Evolutionary conservation across 768 basidiomycete genomes (phyloP), one percentile per base, ranked within the genome.

Genomic region (Collybia nuda): DNA sequence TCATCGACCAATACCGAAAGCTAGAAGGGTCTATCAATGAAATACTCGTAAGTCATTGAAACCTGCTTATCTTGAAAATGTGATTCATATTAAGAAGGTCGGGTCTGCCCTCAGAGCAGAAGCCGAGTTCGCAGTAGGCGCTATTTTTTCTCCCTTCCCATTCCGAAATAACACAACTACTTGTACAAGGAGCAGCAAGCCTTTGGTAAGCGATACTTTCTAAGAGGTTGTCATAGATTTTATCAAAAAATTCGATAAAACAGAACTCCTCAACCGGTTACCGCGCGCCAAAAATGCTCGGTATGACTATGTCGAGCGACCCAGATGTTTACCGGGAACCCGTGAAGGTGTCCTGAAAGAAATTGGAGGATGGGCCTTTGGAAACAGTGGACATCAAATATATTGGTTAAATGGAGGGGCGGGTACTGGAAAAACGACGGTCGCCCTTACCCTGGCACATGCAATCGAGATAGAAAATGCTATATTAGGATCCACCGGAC

Each of bases 371-470:
- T 65, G 64, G 64, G 49, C 54, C 11, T 40, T 50, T 19, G 40
- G 57, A 32, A 38, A 57, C 14, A 21, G 41, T 2, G 48, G 26
- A 4, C 56, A 44, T 21, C 54, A 50, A 22, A 56, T 65, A 15
- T 64, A 56, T 44, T 61, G 60, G 60, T 42, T 65, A 15, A 61
- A 59, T 28, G 62, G 63, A 15, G 51, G 53, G 12, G 62, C 59
- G 3, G 59, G 61, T 8, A 60, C 59, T 0, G 64, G 64, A 12
- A 64, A 65, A 46, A 59, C 61, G 1, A 61, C 61, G 2, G 62
- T 65, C 21, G 57, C 61, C 3, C 50, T 56, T 6, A 57, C 54
- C 12, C 29, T 64, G 28, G 53, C 60, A 5, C 36, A 59, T 6
- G 29, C 48, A 24, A 48, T 58, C 21, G 17, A 43, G 17, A 41